phyloP scores from a whole-genome alignment of 106 monocot genomes.

The Cymbidium sinense region DNA sequence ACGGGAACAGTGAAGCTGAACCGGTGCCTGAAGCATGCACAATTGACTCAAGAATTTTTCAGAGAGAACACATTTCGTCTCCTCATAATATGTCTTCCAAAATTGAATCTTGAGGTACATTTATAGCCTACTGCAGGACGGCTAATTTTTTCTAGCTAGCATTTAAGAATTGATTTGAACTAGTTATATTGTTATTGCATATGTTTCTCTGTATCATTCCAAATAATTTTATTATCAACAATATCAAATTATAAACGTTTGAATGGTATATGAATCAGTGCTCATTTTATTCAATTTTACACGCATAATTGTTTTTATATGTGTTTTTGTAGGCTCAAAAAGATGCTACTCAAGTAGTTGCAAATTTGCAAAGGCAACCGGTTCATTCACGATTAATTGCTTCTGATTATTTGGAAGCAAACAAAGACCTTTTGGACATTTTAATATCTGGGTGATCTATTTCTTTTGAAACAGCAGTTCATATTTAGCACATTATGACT shows the following conservation, averaged over 20 bases:
- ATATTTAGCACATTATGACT: not conserved
- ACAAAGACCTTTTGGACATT: conserved; percentile 57
- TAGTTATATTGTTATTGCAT: not conserved
- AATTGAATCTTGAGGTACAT: conserved; percentile 78
- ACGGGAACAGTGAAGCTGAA: conserved; percentile 78
- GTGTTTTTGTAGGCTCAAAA: conserved; percentile 62
- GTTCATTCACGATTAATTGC: conserved; percentile 80
- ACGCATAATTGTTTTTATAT: not conserved
- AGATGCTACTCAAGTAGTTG: conserved; percentile 94
- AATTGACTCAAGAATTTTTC: conserved; percentile 87
- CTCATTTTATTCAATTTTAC: not conserved
- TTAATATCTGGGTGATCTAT: conserved; percentile 6
- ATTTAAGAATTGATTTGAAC: not conserved
- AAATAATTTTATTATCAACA: not conserved
- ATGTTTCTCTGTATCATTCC: not conserved
- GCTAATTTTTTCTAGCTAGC: not conserved
- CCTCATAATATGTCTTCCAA: conserved; percentile 72
- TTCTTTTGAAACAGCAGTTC: not conserved
- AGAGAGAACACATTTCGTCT: conserved; percentile 71
- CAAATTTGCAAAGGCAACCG: conserved; percentile 94
- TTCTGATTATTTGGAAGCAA: conserved; percentile 88
- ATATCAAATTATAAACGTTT: not conserved
- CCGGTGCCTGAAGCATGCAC: conserved; percentile 73
- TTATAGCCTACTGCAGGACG: not conserved
- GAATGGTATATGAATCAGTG: not conserved